Evolutionary conservation across 306 rosid species (phyloP).

Genomic region (Sicyos baderoa): DNA sequence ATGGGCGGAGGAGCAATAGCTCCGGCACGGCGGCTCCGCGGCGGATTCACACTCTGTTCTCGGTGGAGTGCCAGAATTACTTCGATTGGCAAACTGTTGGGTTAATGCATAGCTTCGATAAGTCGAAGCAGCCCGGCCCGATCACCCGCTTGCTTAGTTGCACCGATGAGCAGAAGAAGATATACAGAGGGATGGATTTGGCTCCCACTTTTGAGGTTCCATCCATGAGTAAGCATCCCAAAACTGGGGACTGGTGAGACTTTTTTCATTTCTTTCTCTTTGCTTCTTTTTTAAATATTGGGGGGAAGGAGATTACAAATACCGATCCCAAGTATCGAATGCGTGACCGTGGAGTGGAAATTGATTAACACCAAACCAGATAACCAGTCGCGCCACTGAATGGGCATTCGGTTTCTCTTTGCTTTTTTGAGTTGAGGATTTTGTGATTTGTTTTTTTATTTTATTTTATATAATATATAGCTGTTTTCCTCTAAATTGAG

Average conservation of each 20-base stretch:
- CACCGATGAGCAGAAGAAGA: slow-evolving; percentile 83
- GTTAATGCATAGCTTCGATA: slow-evolving; percentile 71
- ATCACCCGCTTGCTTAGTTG: slow-evolving; percentile 89
- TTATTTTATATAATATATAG: too few species aligned
- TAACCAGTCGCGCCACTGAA: too few species aligned
- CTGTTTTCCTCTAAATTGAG: too few species aligned
- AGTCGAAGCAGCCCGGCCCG: slow-evolving; percentile 83
- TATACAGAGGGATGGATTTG: slow-evolving; percentile 76
- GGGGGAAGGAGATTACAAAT: too few species aligned
- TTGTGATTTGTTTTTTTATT: too few species aligned
- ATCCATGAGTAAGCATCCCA: slow-evolving; percentile 92
- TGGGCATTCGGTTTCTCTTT: too few species aligned
- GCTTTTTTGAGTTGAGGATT: background rate
- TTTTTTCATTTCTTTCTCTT: background rate
- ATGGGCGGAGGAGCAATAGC: slow-evolving; percentile 23
- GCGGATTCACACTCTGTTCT: slow-evolving; percentile 86
- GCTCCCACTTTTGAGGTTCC: slow-evolving; percentile 96
- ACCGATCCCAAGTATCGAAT: too few species aligned
- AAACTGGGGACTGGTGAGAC: slow-evolving; percentile 84
- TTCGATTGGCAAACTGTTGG: slow-evolving; percentile 99
- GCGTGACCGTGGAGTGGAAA: too few species aligned
- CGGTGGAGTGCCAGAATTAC: slow-evolving; percentile 96
- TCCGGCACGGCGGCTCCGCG: slow-evolving; percentile 41
- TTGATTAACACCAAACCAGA: too few species aligned
- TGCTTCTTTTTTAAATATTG: too few species aligned